phyloP scores from a whole-genome alignment of 805 yeast species.

The Ogataea pilisensis region DNA sequence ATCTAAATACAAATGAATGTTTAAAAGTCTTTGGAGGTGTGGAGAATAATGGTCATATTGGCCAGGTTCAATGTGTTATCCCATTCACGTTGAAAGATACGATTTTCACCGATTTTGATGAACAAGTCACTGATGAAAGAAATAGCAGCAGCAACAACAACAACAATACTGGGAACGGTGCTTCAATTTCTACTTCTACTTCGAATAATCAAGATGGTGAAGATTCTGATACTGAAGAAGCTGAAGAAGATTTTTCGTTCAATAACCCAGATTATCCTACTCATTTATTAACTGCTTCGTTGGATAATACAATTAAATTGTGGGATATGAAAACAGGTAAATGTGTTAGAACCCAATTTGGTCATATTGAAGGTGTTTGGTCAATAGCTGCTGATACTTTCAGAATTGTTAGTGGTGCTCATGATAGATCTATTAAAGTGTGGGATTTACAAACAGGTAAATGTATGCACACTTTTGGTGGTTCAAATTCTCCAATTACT shows the following conservation, averaged over 20 bases:
- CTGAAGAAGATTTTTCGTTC: slow-evolving; percentile 9
- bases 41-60: slow-evolving; percentile 79
- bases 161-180: neutral
- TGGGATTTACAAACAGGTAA: slow-evolving; percentile 97
- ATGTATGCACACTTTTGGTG: slow-evolving; percentile 89
- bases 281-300: slow-evolving; percentile 78
- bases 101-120: slow-evolving; percentile 33
- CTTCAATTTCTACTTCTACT: too few species aligned
- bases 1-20: slow-evolving; percentile 74
- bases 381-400: slow-evolving; percentile 94
- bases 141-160: neutral
- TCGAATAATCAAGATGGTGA: too few species aligned
- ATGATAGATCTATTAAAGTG: slow-evolving; percentile 81
- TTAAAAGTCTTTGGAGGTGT: slow-evolving; percentile 73
- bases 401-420: slow-evolving; percentile 91
- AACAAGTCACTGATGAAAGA: slow-evolving; percentile 14
- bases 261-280: slow-evolving; percentile 55
- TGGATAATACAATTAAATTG: slow-evolving; percentile 88
- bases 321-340: slow-evolving; percentile 88
- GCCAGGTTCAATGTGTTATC: slow-evolving; percentile 89
- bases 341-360: slow-evolving; percentile 92
- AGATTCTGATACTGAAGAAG: slow-evolving; percentile 14
- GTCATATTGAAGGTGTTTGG: slow-evolving; percentile 99
- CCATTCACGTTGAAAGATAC: slow-evolving; percentile 73
- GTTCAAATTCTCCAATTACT: slow-evolving; percentile 52